Evolutionary conservation across 2,329 filamentous ascomycete genomes (phyloP).

Genomic region (Cladophialophora psammophila): DNA sequence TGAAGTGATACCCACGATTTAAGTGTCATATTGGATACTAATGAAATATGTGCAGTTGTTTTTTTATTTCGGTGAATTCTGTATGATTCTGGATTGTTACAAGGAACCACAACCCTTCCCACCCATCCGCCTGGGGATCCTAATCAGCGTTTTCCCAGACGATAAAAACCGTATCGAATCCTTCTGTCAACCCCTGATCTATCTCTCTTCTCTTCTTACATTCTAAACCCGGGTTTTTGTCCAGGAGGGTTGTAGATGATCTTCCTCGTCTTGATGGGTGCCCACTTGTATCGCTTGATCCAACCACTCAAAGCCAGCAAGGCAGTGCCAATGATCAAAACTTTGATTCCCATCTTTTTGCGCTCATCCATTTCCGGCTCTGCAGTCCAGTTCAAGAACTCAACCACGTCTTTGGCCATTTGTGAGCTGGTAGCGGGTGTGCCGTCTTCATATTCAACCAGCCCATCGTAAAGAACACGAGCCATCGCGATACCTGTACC

Average conservation of each 20-base stretch:
- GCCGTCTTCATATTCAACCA: slow-evolving; percentile 97
- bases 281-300: slow-evolving; percentile 99
- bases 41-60: slow-evolving; percentile 24
- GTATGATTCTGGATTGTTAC: slow-evolving; percentile 34
- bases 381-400: slow-evolving; percentile 99
- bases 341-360: slow-evolving; percentile 99
- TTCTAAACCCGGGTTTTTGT: slow-evolving; percentile 18
- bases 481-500: slow-evolving; percentile 97
- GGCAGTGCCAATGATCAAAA: slow-evolving; percentile 77
- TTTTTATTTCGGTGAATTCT: slow-evolving; percentile 26
- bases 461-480: slow-evolving; percentile 94
- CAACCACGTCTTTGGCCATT: slow-evolving; percentile 99
- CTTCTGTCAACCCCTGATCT: background rate
- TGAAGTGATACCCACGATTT: slow-evolving; percentile 8
- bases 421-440: slow-evolving; percentile 94
- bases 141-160: slow-evolving; percentile 1
- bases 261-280: slow-evolving; percentile 94
- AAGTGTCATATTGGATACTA: slow-evolving; percentile 1
- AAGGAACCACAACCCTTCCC: slow-evolving; percentile 25
- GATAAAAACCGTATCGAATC: background rate
- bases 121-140: slow-evolving; percentile 9
- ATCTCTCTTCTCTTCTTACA: slow-evolving; percentile 7
- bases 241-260: slow-evolving; percentile 73
- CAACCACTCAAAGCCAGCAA: slow-evolving; percentile 90
- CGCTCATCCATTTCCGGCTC: slow-evolving; percentile 99